These are phyloP conservation scores for Dothistroma septosporum DNA, from an alignment of 2,329 filamentous ascomycete genomes.

Conservation along the genomic window DNA sequence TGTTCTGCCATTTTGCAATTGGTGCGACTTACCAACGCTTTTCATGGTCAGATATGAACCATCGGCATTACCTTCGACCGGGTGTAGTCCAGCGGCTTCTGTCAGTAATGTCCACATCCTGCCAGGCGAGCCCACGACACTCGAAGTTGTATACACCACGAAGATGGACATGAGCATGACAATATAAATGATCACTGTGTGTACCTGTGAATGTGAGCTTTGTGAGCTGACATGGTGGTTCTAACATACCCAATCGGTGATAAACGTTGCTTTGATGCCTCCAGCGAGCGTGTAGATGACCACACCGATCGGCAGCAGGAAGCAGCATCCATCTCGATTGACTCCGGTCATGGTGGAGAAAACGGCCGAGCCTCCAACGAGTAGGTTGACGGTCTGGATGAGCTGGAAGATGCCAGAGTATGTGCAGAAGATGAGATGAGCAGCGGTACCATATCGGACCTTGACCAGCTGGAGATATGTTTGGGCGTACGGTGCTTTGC, in stretches of 20 bases:
- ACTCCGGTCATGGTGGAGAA: constrained; percentile 43
- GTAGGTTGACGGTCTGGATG: constrained; percentile 41
- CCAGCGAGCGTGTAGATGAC: constrained; percentile 36
- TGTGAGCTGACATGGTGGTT: not conserved
- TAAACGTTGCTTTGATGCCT: constrained; percentile 42
- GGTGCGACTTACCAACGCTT: constrained; percentile 6
- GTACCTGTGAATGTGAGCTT: constrained; percentile 10
- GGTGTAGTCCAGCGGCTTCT: constrained; percentile 28
- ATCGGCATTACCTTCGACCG: constrained; percentile 37
- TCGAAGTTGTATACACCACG: constrained; percentile 37
- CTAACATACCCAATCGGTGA: constrained; percentile 29
- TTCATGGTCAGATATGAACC: constrained; percentile 41
- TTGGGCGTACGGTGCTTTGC: constrained; percentile 79
- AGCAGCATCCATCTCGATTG: constrained; percentile 43
- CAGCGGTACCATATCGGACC: constrained; percentile 30
- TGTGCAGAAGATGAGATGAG: constrained; percentile 39
- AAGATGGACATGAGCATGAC: constrained; percentile 45
- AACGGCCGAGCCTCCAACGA: constrained; percentile 43
- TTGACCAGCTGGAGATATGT: constrained; percentile 33
- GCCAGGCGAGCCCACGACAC: constrained; percentile 37
- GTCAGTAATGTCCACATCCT: constrained; percentile 35
- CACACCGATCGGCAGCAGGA: constrained; percentile 40
- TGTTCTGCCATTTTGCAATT: too few relatives aligned
- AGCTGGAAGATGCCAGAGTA: constrained; percentile 39
- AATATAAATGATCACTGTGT: constrained; percentile 39